Base-by-base conservation (phyloP, 148 eudicot genomes). In the Linanthus parryae region DNA sequence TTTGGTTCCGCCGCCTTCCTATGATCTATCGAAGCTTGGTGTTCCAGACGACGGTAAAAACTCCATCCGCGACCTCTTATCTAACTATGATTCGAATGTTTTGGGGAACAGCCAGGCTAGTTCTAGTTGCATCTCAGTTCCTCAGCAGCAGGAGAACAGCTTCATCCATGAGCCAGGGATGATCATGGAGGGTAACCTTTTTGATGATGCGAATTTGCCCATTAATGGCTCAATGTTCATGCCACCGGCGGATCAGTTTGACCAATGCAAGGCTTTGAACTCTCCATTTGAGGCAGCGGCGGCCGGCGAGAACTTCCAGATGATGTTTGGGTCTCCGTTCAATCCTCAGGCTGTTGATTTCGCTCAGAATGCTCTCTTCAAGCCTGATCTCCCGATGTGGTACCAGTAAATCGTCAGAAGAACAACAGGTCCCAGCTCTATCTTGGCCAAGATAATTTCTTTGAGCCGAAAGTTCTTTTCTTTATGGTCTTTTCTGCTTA, bases 41-140 rank as follows among this genome's bases (percentile, higher is more conserved):
- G 78, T 73, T 51, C 60, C 82, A 4, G 82, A 69, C 50, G 82
- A 77, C 27, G 82, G 72, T 34, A 72, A 73, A 42, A 69, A 59
- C 56, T 57, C 63, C 65, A 77, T 77, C 48, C 59, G 33, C 28
- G 73, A 73, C 13, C 82, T 77, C 15, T 68, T 77, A 64, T 58
- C 78, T 1, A 48, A 61, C 28, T 77, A 73, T 15, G 82, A 77
- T 22, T 26, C 43, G 19, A 72, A 71, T 46, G 61, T 72, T 46
- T 69, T 67, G 54, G 71, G 57, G n/a, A 64, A 50, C 67, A 68
- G 61, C 48, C 53, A 44, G 29, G 8, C 52, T 5, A 58, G 48
- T 48, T 16, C 63, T 21, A 44, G 48, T 44, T 9, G 14, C 25
- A 10, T 44, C 13, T 44, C n/a, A n/a, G n/a, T n/a, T n/a, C n/a